phyloP scores from a whole-genome alignment of 2,329 filamentous ascomycete genomes.

The Colletotrichum destructivum region DNA sequence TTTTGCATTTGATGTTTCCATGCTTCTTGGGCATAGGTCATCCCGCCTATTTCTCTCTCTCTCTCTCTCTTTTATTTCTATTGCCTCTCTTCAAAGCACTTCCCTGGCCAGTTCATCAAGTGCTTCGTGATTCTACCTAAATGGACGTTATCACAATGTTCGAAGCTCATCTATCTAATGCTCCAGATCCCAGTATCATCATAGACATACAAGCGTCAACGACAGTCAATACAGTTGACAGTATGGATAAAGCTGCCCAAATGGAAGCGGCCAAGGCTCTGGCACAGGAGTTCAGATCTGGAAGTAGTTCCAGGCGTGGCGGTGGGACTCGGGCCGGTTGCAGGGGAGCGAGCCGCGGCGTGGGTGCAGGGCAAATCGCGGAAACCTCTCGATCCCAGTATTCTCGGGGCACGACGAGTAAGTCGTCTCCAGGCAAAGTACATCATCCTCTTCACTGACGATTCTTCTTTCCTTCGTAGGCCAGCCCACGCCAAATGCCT shows the following conservation, averaged over 20 bases:
- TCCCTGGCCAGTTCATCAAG: too few relatives aligned
- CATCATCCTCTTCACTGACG: not conserved
- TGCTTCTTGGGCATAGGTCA: too few relatives aligned
- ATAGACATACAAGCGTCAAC: not conserved
- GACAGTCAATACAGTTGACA: not conserved
- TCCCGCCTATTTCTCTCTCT: too few relatives aligned
- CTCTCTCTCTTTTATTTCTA: too few relatives aligned
- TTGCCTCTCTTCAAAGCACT: too few relatives aligned
- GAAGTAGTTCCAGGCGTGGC: not conserved
- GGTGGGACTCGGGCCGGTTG: not conserved
- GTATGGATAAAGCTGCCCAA: conserved; percentile 1
- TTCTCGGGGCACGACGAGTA: not conserved
- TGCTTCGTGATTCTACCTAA: too few relatives aligned
- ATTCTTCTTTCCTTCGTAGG: not conserved
- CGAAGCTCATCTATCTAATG: not conserved
- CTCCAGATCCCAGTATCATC: too few relatives aligned
- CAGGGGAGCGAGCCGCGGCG: not conserved
- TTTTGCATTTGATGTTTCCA: too few relatives aligned
- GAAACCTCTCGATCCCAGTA: not conserved
- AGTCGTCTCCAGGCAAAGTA: not conserved
- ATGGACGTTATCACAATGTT: too few relatives aligned
- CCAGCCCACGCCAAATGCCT: not conserved
- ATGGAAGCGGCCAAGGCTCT: conserved; percentile 15
- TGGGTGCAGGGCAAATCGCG: not conserved
- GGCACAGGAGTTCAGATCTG: conserved; percentile 9